Evolutionary conservation across 371 early-diverging fungal genomes (phyloP), one percentile per base, ranked within the genome.

Genomic region (Mucor irregularis): DNA sequence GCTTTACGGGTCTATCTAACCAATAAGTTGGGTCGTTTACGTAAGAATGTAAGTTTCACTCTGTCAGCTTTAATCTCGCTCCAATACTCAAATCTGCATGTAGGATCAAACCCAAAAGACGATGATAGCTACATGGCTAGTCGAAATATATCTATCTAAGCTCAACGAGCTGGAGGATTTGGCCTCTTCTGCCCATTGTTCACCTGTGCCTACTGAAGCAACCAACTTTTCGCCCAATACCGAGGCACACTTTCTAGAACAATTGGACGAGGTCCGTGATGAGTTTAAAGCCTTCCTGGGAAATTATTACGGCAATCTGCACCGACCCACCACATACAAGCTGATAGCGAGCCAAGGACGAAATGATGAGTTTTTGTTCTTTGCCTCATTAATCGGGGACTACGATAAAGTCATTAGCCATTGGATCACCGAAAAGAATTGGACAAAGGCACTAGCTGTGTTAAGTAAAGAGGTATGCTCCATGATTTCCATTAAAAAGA

Each of bases 61-160:
- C n/a, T n/a, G n/a, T n/a, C n/a, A n/a, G n/a, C n/a, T n/a, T n/a
- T n/a, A n/a, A n/a, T n/a, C n/a, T n/a, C n/a, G n/a, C n/a, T n/a
- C n/a, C n/a, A n/a, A n/a, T n/a, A n/a, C n/a, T n/a, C n/a, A n/a
- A n/a, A n/a, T n/a, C n/a, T n/a, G n/a, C n/a, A n/a, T 95, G 30
- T 69, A 93, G 90, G 92, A 94, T 56, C 73, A 74, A n/a, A 89
- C 87, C 4, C 95, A 96, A 76, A 83, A 78, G 34, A 89, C 89
- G 3, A 80, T 96, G 29, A 58, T 96, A 14, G 85, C 87, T 3
- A 93, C 90, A 34, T 96, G 96, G 96, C 80, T 94, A 4, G 81
- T 93, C 6, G 95, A 96, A 60, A 67, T 96, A 10, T 92, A 88
- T 58, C 74, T 96, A 11, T 81, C 84, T 35, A 82, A 86, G 53